These are phyloP conservation scores for Naematelia aurantialba DNA, from an alignment of 768 basidiomycete genomes.

Conservation along the genomic window DNA sequence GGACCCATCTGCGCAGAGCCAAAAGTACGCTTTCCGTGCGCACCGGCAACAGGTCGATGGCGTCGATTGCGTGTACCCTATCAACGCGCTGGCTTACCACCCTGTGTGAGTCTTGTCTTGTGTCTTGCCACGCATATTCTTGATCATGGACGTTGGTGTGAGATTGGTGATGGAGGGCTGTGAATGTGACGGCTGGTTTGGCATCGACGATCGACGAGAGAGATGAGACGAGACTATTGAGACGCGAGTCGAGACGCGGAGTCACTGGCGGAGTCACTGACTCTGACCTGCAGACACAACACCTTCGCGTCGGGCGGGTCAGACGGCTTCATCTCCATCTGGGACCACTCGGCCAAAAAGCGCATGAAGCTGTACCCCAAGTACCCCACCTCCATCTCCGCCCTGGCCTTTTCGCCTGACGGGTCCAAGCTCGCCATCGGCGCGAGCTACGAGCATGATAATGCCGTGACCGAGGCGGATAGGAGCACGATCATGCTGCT, in stretches of 20 bases:
- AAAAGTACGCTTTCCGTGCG: conserved; percentile 95
- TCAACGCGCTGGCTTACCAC: conserved; percentile 92
- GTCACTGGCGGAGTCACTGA: neutral
- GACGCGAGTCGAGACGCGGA: neutral
- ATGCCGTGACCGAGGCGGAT: conserved; percentile 68
- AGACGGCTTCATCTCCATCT: conserved; percentile 87
- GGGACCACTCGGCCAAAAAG: conserved; percentile 97
- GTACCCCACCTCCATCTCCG: conserved; percentile 67
- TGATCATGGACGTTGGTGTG: too few species aligned
- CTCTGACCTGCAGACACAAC: conserved; percentile 61
- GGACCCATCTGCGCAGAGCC: conserved; percentile 68
- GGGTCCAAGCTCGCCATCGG: conserved; percentile 79
- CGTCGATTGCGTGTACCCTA: conserved; percentile 93
- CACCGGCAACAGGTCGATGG: conserved; percentile 86
- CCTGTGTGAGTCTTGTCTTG: conserved; percentile 59
- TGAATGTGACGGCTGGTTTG: too few species aligned
- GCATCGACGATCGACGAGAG: too few species aligned
- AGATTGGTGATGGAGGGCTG: too few species aligned
- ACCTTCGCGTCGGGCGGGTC: conserved; percentile 95
- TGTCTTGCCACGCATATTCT: neutral
- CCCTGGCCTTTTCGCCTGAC: conserved; percentile 76
- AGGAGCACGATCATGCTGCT: conserved; percentile 50
- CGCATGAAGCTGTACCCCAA: conserved; percentile 85
- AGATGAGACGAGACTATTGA: too few species aligned
- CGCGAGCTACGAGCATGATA: conserved; percentile 84